phyloP scores from a whole-genome alignment of 208 protist species.

The Tetramitus jugosus region DNA sequence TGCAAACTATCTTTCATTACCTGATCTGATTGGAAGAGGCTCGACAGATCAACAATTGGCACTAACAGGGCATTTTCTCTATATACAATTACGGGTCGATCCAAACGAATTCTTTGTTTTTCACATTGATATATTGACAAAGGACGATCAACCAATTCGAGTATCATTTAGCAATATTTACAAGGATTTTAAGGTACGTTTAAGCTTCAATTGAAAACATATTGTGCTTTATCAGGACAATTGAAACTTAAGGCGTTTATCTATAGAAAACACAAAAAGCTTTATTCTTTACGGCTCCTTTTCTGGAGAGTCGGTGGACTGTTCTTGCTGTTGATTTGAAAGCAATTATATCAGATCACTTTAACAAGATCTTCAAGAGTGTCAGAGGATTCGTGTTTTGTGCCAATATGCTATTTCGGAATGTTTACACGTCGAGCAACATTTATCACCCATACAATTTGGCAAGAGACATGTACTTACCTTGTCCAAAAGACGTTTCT shows the following conservation, averaged over 20 bases:
- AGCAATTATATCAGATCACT: not conserved
- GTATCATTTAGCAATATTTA: conserved; percentile 12
- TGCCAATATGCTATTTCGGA: not conserved
- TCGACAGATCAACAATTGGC: not conserved
- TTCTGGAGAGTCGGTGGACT: not conserved
- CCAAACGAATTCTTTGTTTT: not conserved
- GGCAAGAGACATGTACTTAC: not conserved
- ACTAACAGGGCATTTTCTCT: not conserved
- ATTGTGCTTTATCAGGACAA: too few species aligned
- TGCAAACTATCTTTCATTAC: not conserved
- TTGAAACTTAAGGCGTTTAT: not conserved
- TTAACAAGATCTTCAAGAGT: conserved; percentile 14
- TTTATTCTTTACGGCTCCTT: not conserved
- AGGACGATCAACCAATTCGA: conserved; percentile 2
- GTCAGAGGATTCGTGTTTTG: not conserved
- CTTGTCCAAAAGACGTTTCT: not conserved
- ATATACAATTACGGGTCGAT: not conserved
- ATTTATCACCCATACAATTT: not conserved
- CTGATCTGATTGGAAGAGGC: too few species aligned
- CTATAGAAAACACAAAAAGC: conserved; percentile 14
- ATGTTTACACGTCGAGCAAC: not conserved
- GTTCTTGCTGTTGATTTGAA: not conserved
- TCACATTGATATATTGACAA: conserved; percentile 10
- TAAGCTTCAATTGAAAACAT: not conserved
- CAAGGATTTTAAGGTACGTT: conserved; percentile 2